Evolutionary conservation across 1,284 basidiomycete species (phyloP).

Genomic region (Waitea zeae): DNA sequence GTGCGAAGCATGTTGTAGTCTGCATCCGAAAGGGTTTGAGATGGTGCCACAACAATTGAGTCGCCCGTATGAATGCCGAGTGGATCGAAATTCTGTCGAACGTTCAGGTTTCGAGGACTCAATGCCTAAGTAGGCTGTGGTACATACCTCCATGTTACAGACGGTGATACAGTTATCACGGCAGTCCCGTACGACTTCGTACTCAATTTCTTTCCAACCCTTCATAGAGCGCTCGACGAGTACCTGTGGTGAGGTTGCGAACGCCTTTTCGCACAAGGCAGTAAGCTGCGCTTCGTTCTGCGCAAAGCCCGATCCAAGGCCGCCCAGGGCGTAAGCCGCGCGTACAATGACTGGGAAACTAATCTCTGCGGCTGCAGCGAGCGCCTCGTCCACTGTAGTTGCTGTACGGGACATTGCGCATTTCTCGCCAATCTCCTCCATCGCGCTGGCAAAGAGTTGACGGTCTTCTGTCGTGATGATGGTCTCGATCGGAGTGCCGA

Average conservation of each 20-base stretch:
- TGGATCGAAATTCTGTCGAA: constrained; percentile 85
- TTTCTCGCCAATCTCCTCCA: constrained; percentile 92
- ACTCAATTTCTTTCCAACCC: constrained; percentile 99
- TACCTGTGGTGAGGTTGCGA: constrained; percentile 94
- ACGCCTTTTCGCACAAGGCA: constrained; percentile 83
- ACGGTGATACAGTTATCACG: constrained; percentile 97
- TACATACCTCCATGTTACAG: constrained; percentile 95
- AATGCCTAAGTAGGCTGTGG: constrained; percentile 2
- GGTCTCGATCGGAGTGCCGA: constrained; percentile 94
- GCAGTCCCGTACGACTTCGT: constrained; percentile 98
- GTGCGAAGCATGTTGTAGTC: constrained; percentile 99
- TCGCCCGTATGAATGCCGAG: constrained; percentile 98
- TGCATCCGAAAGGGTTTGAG: constrained; percentile 91
- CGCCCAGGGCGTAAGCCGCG: constrained; percentile 92
- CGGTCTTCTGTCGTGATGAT: constrained; percentile 97
- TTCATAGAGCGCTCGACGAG: constrained; percentile 99
- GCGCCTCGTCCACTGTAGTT: constrained; percentile 71
- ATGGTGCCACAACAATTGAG: constrained; percentile 97
- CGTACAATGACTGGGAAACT: constrained; percentile 97
- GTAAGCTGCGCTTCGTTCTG: constrained; percentile 77
- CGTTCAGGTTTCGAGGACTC: constrained; percentile 3
- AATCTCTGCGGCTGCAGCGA: constrained; percentile 71
- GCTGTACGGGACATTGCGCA: constrained; percentile 84
- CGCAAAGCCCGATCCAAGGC: constrained; percentile 90
- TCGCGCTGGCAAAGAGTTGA: constrained; percentile 86